These are phyloP conservation scores for Solioccasus polychromus DNA, from an alignment of 768 basidiomycete species.

Conservation along the genomic window DNA sequence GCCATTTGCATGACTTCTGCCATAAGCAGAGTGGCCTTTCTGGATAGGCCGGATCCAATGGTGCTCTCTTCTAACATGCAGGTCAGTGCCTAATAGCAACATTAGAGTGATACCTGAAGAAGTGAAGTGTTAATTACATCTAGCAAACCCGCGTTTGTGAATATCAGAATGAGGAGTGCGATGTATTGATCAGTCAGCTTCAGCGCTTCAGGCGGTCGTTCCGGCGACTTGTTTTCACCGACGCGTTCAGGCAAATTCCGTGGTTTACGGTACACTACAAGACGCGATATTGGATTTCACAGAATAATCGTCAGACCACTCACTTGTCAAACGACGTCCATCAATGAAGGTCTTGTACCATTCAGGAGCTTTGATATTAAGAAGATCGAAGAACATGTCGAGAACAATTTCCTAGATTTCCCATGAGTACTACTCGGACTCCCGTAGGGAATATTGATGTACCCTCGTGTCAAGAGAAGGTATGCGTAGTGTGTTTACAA, in stretches of 20 bases:
- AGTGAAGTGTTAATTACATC: slow-evolving; percentile 56
- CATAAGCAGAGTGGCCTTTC: slow-evolving; percentile 88
- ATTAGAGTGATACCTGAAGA: slow-evolving; percentile 2
- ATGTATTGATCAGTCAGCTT: slow-evolving; percentile 93
- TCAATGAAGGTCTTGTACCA: slow-evolving; percentile 94
- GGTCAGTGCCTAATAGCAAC: slow-evolving; percentile 64
- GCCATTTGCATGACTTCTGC: slow-evolving; percentile 88
- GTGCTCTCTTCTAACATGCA: slow-evolving; percentile 81
- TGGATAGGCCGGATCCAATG: slow-evolving; percentile 67
- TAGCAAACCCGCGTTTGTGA: slow-evolving; percentile 83
- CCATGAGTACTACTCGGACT: slow-evolving; percentile 12
- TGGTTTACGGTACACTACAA: slow-evolving; percentile 63
- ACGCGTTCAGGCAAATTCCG: slow-evolving; percentile 33
- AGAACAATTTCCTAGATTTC: slow-evolving; percentile 79
- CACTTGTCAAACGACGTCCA: slow-evolving; percentile 84
- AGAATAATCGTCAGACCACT: slow-evolving; percentile 21
- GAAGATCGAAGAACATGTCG: slow-evolving; percentile 90
- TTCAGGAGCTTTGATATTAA: slow-evolving; percentile 88
- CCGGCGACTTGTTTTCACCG: slow-evolving; percentile 39
- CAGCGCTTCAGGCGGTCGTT: slow-evolving; percentile 53
- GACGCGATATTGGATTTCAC: background rate
- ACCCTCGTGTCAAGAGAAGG: slow-evolving; percentile 87
- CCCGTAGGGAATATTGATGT: slow-evolving; percentile 3
- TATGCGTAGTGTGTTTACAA: slow-evolving; percentile 83
- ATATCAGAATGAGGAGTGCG: slow-evolving; percentile 76